Base-by-base conservation (phyloP, 306 rosid species). In the Chamaecrista fasciculata region DNA sequence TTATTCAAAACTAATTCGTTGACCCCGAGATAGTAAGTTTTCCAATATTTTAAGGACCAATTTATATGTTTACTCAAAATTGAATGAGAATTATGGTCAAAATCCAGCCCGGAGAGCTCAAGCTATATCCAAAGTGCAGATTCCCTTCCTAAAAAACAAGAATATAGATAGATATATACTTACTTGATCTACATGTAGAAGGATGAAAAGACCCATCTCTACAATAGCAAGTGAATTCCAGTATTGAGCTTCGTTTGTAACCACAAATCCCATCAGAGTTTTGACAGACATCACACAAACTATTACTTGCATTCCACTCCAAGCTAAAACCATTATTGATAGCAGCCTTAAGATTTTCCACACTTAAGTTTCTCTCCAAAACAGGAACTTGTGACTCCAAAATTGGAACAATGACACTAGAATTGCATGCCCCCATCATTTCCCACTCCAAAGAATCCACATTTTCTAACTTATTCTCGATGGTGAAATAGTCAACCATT, bases 231-330 rank as follows among this genome's bases (percentile, higher is more conserved):
- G 78, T 12, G 67, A 91, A 85, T 29, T 36, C 66, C 48, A 40
- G n/a, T n/a, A n/a, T 2, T 28, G 91, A 66, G 36, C 6, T 66
- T 5, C 24, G 23, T 31, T 74, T 40, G 36, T 58, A 69, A 40
- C 88, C 90, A 62, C 96, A 91, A 20, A 57, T 18, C 26, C 96
- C 93, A 6, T 75, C 82, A 3, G 83, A 72, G 0, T 3, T 29
- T 53, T 1, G 29, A 63, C 97, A 89, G n/a, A 23, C 62, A 21
- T 43, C 33, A 50, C 95, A 89, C 71, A 65, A 34, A 44, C 11
- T 29, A 14, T 78, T 81, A 19, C 69, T 78, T 25, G 77, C 83
- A 44, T 75, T 8, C 96, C 93, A 89, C 18, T 3, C 37, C 39
- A 83, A 69, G 3, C 25, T 70, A 78, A 85, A 86, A 14, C 96